Base-by-base conservation (phyloP, 179 eudicot genomes). In the Nepenthes alata region DNA sequence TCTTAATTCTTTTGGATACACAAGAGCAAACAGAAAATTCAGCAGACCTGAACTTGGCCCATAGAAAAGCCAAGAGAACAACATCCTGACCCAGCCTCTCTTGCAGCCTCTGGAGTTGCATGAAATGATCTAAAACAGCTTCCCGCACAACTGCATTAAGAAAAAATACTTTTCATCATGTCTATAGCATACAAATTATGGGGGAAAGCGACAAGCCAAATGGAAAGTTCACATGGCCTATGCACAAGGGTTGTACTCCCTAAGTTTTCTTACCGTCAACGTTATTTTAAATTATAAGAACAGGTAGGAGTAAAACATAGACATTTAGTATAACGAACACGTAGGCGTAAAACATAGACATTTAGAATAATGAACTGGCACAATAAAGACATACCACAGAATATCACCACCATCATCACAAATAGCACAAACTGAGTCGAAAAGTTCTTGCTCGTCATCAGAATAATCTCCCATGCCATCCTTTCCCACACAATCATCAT, bases 61-160 rank as follows among this genome's bases (percentile, higher is more conserved):
- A 63, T 67, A 64, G 73, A 71, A 55, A 74, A 71, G 63, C 87
- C 82, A 72, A 89, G 86, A 62, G 87, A 83, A 66, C 97, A 89
- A 1, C 3, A 44, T 39, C 77, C 71, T 10, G 76, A 84, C 52
- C 90, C 96, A 16, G 85, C 74, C 47, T 69, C 73, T 67, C 45
- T 59, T 12, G 87, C 96, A 16, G 85, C 74, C 47, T 67, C 73
- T 67, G 45, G 59, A n/a, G 87, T 89, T 62, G 89, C 73, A 77
- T 89, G 96, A 52, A 89, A 89, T 41, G 96, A 89, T 77, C 94
- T 79, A 72, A 86, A 75, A 71, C 96, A 89, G 71, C 81, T 76
- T 15, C 90, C 91, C 79, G 84, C 90, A 75, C 96, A 89, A 51
- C 96, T 89, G 73, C 70, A 61, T 57, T 44, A 72, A 54, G 53